Evolutionary conservation across 2,329 filamentous ascomycete species (phyloP).

Genomic region (Monilinia vaccinii-corymbosi): DNA sequence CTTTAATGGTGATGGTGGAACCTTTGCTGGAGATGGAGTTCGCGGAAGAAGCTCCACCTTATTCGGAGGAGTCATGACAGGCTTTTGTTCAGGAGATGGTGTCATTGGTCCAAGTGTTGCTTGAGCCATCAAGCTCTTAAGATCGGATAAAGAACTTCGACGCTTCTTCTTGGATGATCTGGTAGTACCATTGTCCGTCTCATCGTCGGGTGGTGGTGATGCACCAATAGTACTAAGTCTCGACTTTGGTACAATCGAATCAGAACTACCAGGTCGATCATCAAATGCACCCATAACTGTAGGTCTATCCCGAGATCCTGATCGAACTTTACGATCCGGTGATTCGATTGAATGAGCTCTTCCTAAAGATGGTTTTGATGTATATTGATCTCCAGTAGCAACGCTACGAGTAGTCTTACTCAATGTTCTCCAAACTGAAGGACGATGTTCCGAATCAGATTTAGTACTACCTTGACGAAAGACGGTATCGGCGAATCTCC

Average conservation of each 20-base stretch:
- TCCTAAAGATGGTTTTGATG: conserved; percentile 57
- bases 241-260: conserved; percentile 36
- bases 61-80: conserved; percentile 2
- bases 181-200: conserved; percentile 30
- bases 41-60: conserved; percentile 23
- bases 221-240: conserved; percentile 27
- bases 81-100: conserved; percentile 13
- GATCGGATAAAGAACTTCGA: conserved; percentile 83
- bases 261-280: conserved; percentile 45
- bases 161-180: conserved; percentile 63
- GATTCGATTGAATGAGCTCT: conserved; percentile 72
- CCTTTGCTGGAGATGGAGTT: conserved; percentile 25
- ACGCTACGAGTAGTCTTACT: conserved; percentile 66
- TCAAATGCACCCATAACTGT: conserved; percentile 55
- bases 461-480: conserved; percentile 72
- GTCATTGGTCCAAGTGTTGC: conserved; percentile 42
- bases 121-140: conserved; percentile 59
- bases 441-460: conserved; percentile 57
- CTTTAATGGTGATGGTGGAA: conserved; percentile 9
- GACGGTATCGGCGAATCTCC: conserved; percentile 69
- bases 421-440: conserved; percentile 77
- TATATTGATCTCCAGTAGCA: conserved; percentile 45
- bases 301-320: conserved; percentile 50
- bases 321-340: conserved; percentile 40
- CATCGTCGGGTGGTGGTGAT: conserved; percentile 35